Percentiles rank a stretch among this genome's conserved stretches.
phyloP scores from a whole-genome alignment of 345 rosid species.

The Raphanus sativus region DNA sequence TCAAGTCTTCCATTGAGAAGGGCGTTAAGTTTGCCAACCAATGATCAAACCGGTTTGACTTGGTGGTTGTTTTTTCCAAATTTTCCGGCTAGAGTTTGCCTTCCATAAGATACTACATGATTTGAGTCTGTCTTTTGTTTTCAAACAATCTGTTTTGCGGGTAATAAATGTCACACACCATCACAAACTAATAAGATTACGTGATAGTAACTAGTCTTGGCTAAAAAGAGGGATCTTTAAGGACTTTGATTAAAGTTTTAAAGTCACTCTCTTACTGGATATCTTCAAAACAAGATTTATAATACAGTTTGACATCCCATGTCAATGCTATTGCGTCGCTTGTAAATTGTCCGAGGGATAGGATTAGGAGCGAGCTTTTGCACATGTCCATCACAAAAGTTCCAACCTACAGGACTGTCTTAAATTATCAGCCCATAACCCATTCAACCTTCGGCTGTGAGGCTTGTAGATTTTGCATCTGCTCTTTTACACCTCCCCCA shows the following conservation, averaged over 20 bases:
- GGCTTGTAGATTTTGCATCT: too few species aligned
- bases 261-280: background rate
- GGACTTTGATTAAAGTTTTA: background rate
- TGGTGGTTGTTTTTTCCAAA: background rate
- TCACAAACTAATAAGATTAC: background rate
- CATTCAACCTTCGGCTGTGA: too few species aligned
- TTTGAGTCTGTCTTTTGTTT: background rate
- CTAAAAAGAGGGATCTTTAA: background rate
- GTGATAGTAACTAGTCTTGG: background rate
- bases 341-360: background rate
- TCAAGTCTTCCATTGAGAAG: slow-evolving; percentile 43
- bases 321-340: background rate
- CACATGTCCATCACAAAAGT: too few species aligned
- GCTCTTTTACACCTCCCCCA: too few species aligned
- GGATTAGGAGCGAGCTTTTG: too few species aligned
- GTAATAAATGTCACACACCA: background rate
- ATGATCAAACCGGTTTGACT: background rate
- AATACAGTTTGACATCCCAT: background rate
- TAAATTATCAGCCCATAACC: too few species aligned
- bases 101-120: background rate
- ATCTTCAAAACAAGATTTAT: too few species aligned
- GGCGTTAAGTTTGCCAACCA: slow-evolving; percentile 47
- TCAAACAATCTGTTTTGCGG: slow-evolving; percentile 1
- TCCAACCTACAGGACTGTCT: too few species aligned
- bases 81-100: background rate